Conservation (phyloP, 2,329 filamentous ascomycete species). For the Akanthomyces lecanii region DNA sequence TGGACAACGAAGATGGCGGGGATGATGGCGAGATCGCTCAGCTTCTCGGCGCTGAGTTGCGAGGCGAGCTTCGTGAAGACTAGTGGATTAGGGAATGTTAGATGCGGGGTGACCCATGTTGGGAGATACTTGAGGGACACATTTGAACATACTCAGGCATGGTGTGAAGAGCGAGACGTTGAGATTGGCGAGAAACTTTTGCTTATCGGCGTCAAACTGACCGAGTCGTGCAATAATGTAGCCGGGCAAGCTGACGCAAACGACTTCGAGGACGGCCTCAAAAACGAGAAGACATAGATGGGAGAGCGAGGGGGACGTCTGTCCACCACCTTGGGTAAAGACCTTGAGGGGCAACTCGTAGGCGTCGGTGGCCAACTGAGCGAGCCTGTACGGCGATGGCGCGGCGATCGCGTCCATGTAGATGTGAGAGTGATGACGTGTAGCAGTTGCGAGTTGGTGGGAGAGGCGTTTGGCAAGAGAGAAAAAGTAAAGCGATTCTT, state of each 20-base stretch:
- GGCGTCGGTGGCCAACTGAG: slow-evolving; percentile 33
- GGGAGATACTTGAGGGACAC: neutral
- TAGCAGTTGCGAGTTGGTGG: neutral
- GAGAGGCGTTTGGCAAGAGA: neutral
- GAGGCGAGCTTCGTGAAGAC: slow-evolving; percentile 97
- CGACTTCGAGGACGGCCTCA: slow-evolving; percentile 89
- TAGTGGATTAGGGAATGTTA: slow-evolving; percentile 32
- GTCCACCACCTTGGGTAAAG: slow-evolving; percentile 39
- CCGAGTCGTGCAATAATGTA: slow-evolving; percentile 88
- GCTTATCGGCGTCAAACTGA: slow-evolving; percentile 91
- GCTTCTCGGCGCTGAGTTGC: slow-evolving; percentile 86
- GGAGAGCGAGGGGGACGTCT: slow-evolving; percentile 60
- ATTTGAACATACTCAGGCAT: slow-evolving; percentile 69
- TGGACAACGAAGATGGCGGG: slow-evolving; percentile 91
- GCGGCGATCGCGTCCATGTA: slow-evolving; percentile 39
- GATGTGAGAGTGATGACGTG: slow-evolving; percentile 3
- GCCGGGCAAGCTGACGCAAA: slow-evolving; percentile 89
- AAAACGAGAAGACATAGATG: slow-evolving; percentile 81
- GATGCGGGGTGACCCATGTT: neutral
- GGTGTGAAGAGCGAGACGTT: slow-evolving; percentile 97
- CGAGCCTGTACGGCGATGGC: slow-evolving; percentile 44
- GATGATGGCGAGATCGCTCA: slow-evolving; percentile 86
- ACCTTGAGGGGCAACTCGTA: slow-evolving; percentile 41
- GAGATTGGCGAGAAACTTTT: slow-evolving; percentile 94
- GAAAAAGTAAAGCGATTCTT: neutral